Evolutionary conservation across 1,284 basidiomycete species (phyloP).

Genomic region (Cutaneotrichosporon curvatum): DNA sequence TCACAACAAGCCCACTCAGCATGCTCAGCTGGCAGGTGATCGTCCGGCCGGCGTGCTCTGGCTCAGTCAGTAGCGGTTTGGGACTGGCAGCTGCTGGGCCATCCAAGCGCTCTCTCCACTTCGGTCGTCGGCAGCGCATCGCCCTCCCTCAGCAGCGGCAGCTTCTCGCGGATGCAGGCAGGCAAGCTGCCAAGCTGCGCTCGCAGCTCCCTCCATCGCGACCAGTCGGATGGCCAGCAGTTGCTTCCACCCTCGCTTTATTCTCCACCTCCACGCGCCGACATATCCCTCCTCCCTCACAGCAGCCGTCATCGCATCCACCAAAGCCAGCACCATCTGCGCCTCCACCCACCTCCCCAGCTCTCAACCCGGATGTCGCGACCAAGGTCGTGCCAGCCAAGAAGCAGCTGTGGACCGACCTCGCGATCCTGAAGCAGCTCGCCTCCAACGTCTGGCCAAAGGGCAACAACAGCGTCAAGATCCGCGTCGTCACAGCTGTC

Average conservation of each 20-base stretch:
- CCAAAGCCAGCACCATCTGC: background rate
- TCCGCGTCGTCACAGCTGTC: constrained; percentile 77
- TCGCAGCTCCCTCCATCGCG: too few relatives aligned
- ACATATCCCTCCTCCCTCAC: too few relatives aligned
- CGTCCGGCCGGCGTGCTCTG: background rate
- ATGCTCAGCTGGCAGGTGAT: too few relatives aligned
- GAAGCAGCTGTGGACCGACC: constrained; percentile 45
- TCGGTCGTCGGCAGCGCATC: background rate
- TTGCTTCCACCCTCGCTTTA: too few relatives aligned
- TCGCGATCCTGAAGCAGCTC: constrained; percentile 53
- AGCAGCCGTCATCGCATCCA: too few relatives aligned
- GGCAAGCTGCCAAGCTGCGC: too few relatives aligned
- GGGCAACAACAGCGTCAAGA: constrained; percentile 51
- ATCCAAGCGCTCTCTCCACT: background rate
- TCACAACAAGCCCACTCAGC: too few relatives aligned
- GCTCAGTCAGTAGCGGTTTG: background rate
- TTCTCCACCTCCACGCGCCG: too few relatives aligned
- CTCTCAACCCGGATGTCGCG: constrained; percentile 12
- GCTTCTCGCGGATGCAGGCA: too few relatives aligned
- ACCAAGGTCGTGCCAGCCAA: constrained; percentile 12
- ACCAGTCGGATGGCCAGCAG: too few relatives aligned
- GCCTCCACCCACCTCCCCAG: background rate
- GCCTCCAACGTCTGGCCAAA: constrained; percentile 56
- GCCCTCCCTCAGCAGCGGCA: too few relatives aligned
- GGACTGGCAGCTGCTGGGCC: background rate